phyloP scores from a whole-genome alignment of 1,284 basidiomycete species.

The Leucoagaricus sp. region DNA sequence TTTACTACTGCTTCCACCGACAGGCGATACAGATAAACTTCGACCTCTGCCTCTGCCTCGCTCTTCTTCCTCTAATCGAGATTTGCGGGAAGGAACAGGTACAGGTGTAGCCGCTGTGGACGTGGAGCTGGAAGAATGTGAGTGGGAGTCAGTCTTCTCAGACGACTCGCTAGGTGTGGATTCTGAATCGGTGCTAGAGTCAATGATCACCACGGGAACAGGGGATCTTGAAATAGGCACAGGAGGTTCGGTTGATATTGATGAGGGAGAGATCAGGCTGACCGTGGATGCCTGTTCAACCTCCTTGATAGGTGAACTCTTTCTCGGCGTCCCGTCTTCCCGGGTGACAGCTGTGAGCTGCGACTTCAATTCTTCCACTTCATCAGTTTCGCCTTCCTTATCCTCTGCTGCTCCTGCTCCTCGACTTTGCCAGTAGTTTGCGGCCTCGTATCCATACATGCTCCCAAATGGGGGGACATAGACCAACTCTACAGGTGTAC shows the following conservation, averaged over 20 bases:
- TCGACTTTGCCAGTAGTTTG: slow-evolving; percentile 17
- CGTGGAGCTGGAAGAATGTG: not conserved
- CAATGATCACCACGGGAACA: slow-evolving; percentile 8
- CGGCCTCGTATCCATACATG: slow-evolving; percentile 40
- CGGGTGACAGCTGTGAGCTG: not conserved
- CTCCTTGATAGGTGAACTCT: not conserved
- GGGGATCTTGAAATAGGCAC: not conserved
- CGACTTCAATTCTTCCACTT: slow-evolving; percentile 9
- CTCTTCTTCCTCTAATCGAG: slow-evolving; percentile 24
- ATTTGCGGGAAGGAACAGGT: slow-evolving; percentile 36
- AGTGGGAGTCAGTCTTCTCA: not conserved
- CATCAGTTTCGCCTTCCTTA: slow-evolving; percentile 18
- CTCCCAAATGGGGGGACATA: slow-evolving; percentile 68
- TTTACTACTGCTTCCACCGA: not conserved
- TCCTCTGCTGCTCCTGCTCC: slow-evolving; percentile 20
- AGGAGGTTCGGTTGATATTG: not conserved
- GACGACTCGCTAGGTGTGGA: not conserved
- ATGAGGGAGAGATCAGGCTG: not conserved
- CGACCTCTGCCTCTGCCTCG: slow-evolving; percentile 3
- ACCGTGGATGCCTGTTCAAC: not conserved
- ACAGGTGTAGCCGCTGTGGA: slow-evolving; percentile 25
- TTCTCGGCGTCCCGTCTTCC: not conserved
- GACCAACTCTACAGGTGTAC: slow-evolving; percentile 61
- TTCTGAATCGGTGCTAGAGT: not conserved
- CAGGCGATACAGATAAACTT: slow-evolving; percentile 8